These are phyloP conservation scores for Raddia guianensis DNA, from an alignment of 176 grass and related monocot species.

Conservation along the genomic window DNA sequence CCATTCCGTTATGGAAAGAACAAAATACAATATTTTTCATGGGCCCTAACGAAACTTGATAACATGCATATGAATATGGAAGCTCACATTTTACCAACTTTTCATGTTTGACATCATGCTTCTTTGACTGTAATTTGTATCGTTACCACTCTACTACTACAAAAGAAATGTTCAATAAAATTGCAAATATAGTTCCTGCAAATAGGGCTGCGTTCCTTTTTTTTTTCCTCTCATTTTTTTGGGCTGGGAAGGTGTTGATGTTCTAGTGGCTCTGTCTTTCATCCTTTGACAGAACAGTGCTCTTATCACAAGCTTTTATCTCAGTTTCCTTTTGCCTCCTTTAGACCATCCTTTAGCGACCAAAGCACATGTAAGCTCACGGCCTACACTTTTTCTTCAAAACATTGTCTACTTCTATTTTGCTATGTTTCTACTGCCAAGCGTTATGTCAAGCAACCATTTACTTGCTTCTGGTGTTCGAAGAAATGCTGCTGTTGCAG, in stretches of 20 bases:
- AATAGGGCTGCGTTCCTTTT: slow-evolving; percentile 5
- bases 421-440: slow-evolving; percentile 16
- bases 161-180: not conserved
- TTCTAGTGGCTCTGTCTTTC: slow-evolving; percentile 9
- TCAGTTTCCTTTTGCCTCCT: slow-evolving; percentile 2
- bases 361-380: not conserved
- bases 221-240: not conserved
- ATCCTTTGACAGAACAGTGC: slow-evolving; percentile 5
- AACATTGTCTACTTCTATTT: not conserved
- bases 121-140: slow-evolving; percentile 13
- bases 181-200: slow-evolving; percentile 11
- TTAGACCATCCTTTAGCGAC: slow-evolving; percentile 5
- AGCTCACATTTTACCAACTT: not conserved
- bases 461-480: slow-evolving; percentile 12
- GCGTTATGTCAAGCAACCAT: slow-evolving; percentile 8
- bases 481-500: slow-evolving; percentile 20
- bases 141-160: not conserved
- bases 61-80: not conserved
- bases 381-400: slow-evolving; percentile 24
- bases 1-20: no score
- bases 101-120: not conserved
- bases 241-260: not conserved
- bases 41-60: not conserved
- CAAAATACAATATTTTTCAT: not conserved
- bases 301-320: slow-evolving; percentile 19